Percentiles rank a stretch among this genome's conserved stretches.
Evolutionary conservation across 208 protist species (phyloP).

Genomic region (Wallacemonas sp.): DNA sequence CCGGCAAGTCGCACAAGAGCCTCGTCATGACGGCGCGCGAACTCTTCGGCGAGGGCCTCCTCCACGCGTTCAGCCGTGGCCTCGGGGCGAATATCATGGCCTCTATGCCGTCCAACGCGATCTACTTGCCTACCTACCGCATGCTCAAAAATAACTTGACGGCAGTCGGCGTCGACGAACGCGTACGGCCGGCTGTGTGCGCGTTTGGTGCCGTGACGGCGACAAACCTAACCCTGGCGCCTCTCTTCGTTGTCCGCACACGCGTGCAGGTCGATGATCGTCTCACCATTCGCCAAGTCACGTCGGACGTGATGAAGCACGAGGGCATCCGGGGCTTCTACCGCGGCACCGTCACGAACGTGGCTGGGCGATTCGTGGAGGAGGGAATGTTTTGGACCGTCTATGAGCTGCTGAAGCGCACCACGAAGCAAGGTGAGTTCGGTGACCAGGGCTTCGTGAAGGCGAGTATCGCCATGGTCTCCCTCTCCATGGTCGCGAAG

Average conservation of each 20-base stretch:
- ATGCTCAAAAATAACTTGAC: conserved; percentile 61
- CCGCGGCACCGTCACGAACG: conserved; percentile 83
- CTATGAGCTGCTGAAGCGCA: conserved; percentile 84
- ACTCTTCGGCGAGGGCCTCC: conserved; percentile 64
- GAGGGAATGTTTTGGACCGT: conserved; percentile 86
- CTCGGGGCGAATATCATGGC: conserved; percentile 87
- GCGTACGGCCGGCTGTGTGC: conserved; percentile 45
- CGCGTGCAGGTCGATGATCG: conserved; percentile 82
- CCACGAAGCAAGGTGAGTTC: conserved; percentile 62
- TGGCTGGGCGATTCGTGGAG: conserved; percentile 83
- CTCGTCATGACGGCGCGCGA: conserved; percentile 57
- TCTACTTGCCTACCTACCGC: conserved; percentile 86
- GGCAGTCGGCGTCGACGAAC: conserved; percentile 40
- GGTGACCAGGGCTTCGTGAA: conserved; percentile 46
- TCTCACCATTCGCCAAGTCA: conserved; percentile 75
- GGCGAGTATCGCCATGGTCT: conserved; percentile 69
- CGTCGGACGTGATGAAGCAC: conserved; percentile 53
- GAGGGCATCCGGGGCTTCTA: conserved; percentile 82
- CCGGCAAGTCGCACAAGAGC: conserved; percentile 80
- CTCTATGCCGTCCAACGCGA: conserved; percentile 85
- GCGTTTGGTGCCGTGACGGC: conserved; percentile 74
- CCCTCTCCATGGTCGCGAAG: conserved; percentile 81
- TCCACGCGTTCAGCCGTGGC: conserved; percentile 76
- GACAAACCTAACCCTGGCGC: conserved; percentile 73
- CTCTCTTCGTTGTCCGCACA: conserved; percentile 87